These are phyloP conservation scores for Zygoascus ofunaensis DNA, from an alignment of 805 yeast genomes.

Conservation along the genomic window DNA sequence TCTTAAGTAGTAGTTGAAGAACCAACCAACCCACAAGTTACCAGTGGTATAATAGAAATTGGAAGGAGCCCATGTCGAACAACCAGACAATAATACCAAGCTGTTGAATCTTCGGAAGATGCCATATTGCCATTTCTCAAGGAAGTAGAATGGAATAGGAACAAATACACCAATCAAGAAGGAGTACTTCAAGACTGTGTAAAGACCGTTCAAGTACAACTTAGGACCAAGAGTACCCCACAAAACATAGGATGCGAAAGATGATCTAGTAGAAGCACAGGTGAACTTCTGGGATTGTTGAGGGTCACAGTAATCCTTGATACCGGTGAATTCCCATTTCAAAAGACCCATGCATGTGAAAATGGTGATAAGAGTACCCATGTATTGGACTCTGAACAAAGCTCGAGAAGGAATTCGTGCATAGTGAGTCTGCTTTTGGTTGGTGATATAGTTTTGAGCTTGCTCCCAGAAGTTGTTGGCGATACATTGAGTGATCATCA, in stretches of 20 bases:
- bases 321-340: constrained; percentile 35
- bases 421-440: constrained; percentile 54
- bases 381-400: constrained; percentile 18
- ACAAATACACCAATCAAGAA: constrained; percentile 20
- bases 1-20: constrained; percentile 39
- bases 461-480: constrained; percentile 32
- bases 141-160: constrained; percentile 5
- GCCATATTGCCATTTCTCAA: constrained; percentile 1
- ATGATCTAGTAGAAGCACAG: constrained; percentile 34
- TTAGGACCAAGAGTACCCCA: constrained; percentile 42
- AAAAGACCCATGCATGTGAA: constrained; percentile 39
- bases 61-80: constrained; percentile 29
- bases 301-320: constrained; percentile 36
- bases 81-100: constrained; percentile 2
- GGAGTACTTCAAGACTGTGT: constrained; percentile 19
- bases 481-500: constrained; percentile 25
- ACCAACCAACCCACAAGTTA: constrained; percentile 34
- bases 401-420: constrained; percentile 46
- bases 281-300: constrained; percentile 37
- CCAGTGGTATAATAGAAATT: constrained; percentile 37
- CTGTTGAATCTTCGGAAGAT: constrained; percentile 2
- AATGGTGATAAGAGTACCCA: constrained; percentile 30
- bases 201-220: constrained; percentile 30
- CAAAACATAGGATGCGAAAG: constrained; percentile 39
- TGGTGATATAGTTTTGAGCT: constrained; percentile 45